phyloP scores from a whole-genome alignment of 192 early-diverging fungal genomes.

The Entomortierella chlamydospora region DNA sequence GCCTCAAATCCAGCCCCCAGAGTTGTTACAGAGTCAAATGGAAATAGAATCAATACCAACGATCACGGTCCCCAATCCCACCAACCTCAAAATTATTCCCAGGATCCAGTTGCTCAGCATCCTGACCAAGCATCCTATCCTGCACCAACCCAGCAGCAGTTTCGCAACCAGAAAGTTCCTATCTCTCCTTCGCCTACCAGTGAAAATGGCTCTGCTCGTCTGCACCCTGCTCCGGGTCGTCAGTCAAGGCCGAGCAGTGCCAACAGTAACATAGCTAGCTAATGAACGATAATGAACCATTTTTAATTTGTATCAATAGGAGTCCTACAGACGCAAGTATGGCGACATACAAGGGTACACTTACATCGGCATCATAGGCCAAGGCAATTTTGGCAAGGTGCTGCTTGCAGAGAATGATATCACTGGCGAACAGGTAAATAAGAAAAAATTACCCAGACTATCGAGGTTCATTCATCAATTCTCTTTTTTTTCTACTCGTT shows the following conservation, averaged over 20 bases:
- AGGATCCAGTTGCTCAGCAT: conserved; percentile 2
- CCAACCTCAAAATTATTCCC: conserved; percentile 17
- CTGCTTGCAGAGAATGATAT: conserved; percentile 64
- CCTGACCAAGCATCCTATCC: conserved; percentile 23
- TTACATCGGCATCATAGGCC: conserved; percentile 60
- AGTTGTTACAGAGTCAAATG: neutral
- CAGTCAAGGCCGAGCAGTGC: conserved; percentile 37
- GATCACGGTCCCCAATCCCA: conserved; percentile 5
- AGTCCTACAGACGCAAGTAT: conserved; percentile 49
- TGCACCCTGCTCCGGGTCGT: conserved; percentile 17
- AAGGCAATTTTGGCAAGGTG: conserved; percentile 74
- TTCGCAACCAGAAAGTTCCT: conserved; percentile 26
- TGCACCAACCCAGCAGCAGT: conserved; percentile 23
- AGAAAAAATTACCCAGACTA: too few species aligned
- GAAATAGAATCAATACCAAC: neutral
- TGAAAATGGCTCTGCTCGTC: conserved; percentile 7
- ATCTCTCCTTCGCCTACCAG: conserved; percentile 19
- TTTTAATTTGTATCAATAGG: conserved; percentile 1
- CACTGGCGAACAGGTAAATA: conserved; percentile 58
- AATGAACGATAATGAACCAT: neutral
- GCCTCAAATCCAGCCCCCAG: neutral
- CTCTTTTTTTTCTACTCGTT: too few species aligned
- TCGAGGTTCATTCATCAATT: too few species aligned
- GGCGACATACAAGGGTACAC: conserved; percentile 48
- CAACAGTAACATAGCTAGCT: conserved; percentile 14